A percentile compares a stretch with the other conserved stretches of the same genome.
phyloP scores from a whole-genome alignment of 495 filamentous ascomycete genomes.

The Lasiosphaeria miniovina region DNA sequence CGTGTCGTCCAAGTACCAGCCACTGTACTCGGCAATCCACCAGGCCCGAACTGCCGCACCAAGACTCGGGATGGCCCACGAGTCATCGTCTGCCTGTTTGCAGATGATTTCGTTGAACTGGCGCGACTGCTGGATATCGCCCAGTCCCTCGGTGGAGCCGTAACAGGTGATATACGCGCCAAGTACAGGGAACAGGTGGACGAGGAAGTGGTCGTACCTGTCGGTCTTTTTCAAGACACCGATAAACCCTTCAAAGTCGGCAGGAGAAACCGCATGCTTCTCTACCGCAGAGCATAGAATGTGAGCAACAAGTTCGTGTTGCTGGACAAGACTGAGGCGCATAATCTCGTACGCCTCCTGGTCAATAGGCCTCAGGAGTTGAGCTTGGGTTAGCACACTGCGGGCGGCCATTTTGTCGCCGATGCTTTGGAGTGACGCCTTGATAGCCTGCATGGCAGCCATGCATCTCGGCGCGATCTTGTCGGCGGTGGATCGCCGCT shows the following conservation, averaged over 20 bases:
- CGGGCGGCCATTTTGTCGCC: constrained; percentile 68
- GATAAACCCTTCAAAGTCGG: constrained; percentile 71
- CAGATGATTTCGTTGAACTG: constrained; percentile 65
- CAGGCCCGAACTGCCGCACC: constrained; percentile 70
- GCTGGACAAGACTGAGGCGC: constrained; percentile 66
- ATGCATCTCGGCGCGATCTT: constrained; percentile 68
- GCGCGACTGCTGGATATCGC: constrained; percentile 61
- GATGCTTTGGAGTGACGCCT: constrained; percentile 67
- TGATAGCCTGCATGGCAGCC: constrained; percentile 67
- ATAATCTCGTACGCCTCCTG: constrained; percentile 74
- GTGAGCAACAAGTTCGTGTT: constrained; percentile 83
- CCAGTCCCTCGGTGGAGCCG: constrained; percentile 64
- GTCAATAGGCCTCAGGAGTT: constrained; percentile 58
- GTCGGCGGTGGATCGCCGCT: constrained; percentile 11
- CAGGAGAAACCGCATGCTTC: constrained; percentile 60
- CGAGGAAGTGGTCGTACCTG: constrained; percentile 63
- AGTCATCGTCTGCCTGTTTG: constrained; percentile 57
- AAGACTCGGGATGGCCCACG: constrained; percentile 68
- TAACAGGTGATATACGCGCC: constrained; percentile 69
- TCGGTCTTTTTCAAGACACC: constrained; percentile 62
- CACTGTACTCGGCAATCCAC: constrained; percentile 93
- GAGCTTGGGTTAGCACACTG: constrained; percentile 61
- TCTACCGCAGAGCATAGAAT: constrained; percentile 75
- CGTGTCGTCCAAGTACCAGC: constrained; percentile 73
- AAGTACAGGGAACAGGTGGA: constrained; percentile 78